Conservation (phyloP, 1,139 yeast species). For the Geotrichum klebahnii region DNA sequence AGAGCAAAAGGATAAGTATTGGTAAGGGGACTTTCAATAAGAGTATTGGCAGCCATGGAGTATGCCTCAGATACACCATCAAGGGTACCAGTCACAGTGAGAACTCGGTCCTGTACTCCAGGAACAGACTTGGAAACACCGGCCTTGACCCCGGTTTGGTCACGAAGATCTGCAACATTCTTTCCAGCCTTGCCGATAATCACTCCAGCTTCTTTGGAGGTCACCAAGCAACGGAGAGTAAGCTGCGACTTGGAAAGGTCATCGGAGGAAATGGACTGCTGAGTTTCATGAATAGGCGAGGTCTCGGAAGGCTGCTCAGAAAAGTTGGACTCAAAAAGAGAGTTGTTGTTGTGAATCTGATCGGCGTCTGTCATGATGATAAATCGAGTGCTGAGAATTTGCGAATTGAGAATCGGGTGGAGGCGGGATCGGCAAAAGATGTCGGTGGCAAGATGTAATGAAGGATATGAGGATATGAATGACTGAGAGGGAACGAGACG, state of each 20-base stretch:
- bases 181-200: constrained; percentile 84
- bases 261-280: constrained; percentile 15
- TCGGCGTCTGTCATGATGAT: constrained; percentile 17
- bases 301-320: constrained; percentile 18
- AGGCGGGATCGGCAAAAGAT: background rate
- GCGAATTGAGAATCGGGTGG: background rate
- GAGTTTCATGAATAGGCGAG: background rate
- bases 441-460: background rate
- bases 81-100: constrained; percentile 76
- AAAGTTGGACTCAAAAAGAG: constrained; percentile 21
- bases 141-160: constrained; percentile 75
- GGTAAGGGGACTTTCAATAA: constrained; percentile 42
- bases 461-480: background rate
- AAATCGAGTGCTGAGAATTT: background rate
- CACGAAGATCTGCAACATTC: constrained; percentile 74
- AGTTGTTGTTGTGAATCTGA: constrained; percentile 14
- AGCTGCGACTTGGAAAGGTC: constrained; percentile 23
- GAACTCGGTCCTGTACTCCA: constrained; percentile 79
- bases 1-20: constrained; percentile 49
- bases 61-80: constrained; percentile 71
- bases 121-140: constrained; percentile 80
- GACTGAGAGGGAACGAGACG: constrained; percentile 1
- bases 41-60: constrained; percentile 65
- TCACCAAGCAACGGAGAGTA: constrained; percentile 59
- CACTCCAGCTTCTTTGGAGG: constrained; percentile 87